Conservation (phyloP, 2,329 filamentous ascomycete genomes). For the Talaromyces sp. region DNA sequence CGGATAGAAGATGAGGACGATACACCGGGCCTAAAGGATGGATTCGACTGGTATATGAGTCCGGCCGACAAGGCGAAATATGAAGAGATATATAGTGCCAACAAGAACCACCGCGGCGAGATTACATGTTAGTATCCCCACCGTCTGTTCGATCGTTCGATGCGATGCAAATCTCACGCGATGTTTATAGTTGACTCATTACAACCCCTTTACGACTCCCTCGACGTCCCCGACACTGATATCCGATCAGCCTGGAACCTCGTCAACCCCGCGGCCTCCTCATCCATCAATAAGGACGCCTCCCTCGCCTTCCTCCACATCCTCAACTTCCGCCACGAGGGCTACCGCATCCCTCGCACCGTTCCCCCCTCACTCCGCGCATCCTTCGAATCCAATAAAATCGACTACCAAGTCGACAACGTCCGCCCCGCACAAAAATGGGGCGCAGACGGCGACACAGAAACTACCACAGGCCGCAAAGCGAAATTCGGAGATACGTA, state of each 20-base stretch:
- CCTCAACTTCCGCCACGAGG: conserved; percentile 91
- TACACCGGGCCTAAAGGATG: conserved; percentile 81
- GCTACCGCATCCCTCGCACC: conserved; percentile 85
- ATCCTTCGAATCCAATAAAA: conserved; percentile 92
- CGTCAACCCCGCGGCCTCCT: conserved; percentile 82
- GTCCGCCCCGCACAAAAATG: conserved; percentile 70
- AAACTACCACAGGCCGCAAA: conserved; percentile 82
- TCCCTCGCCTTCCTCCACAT: conserved; percentile 94
- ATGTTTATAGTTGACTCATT: conserved; percentile 65
- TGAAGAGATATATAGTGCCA: conserved; percentile 94
- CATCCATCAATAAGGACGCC: conserved; percentile 90
- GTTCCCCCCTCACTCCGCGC: conserved; percentile 88
- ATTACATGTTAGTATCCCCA: conserved; percentile 62
- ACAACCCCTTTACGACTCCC: conserved; percentile 74
- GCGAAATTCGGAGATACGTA: conserved; percentile 98
- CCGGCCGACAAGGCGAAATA: conserved; percentile 89
- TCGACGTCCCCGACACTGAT: conserved; percentile 69
- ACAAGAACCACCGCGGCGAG: conserved; percentile 82
- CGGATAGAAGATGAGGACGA: conserved; percentile 76
- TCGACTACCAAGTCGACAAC: conserved; percentile 90
- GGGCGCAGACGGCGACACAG: conserved; percentile 71
- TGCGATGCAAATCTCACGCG: neutral
- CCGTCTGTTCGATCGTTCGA: neutral
- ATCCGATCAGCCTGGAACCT: conserved; percentile 94
- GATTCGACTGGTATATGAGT: conserved; percentile 99